Base-by-base conservation (phyloP, 768 basidiomycete species). In the Suillus plorans region DNA sequence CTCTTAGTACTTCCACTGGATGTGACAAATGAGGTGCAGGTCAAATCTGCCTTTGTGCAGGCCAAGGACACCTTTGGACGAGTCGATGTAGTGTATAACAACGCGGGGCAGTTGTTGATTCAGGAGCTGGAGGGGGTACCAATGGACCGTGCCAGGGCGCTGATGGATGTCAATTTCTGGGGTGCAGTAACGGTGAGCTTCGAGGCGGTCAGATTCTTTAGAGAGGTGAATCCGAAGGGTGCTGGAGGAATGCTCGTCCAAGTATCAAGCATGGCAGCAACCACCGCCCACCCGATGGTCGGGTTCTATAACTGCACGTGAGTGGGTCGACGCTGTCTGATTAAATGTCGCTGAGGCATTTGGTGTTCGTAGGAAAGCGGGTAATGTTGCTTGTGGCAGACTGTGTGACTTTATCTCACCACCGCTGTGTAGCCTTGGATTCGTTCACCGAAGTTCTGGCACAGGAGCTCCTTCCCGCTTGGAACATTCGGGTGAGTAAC, bases 401-500 rank as follows among this genome's bases (percentile, higher is more conserved):
- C 10, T 47, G 45, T 9, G 20, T 9, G 10, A 22, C 45, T 47
- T 22, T 22, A 2, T 14, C 39, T 13, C 16, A 13, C 25, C 31
- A 42, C 39, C 39, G 0, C 39, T 41, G 1, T 53, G 22, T 56
- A 80, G 78, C 78, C 5, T 63, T 79, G 5, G 78, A 79, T 57
- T 66, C 69, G 2, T 64, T 78, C 36, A 74, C 71, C 5, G 73
- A 79, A 57, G 67, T 69, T 4, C 68, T 77, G 4, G 73, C 67
- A 34, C 59, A 61, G 59, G 78, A 78, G 41, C 67, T 78, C 10
- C 74, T 77, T 52, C 78, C 78, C 4, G 65, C 60, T 12, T 78
- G 78, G 77, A 75, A 77, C 64, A 77, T 79, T 68, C 77, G 69
- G 66, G 77, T 72, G 39, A 25, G 69, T 64, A 22, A 9, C 45